Evolutionary conservation across 257 asterid genomes (phyloP).

Genomic region (Anisodus tanguticus): DNA sequence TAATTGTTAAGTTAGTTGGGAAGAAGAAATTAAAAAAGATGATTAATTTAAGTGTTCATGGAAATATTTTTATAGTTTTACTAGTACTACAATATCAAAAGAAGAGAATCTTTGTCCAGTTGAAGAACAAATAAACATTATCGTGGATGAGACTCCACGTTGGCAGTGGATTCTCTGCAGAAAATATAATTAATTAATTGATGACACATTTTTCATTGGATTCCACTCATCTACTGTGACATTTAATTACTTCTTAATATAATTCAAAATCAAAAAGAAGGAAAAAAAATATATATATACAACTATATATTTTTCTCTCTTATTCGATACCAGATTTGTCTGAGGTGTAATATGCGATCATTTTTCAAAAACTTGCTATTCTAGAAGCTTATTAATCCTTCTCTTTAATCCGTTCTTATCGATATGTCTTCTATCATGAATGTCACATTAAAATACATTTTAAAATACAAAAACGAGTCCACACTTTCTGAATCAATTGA

Average conservation of each 20-base stretch:
- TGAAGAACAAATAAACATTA: conserved; percentile 31
- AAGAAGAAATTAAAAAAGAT: not conserved
- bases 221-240: conserved; percentile 22
- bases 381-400: not conserved
- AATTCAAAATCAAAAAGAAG: too few relatives aligned
- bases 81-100: conserved; percentile 17
- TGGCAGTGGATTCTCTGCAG: conserved; percentile 45
- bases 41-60: conserved; percentile 1
- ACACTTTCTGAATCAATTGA: not conserved
- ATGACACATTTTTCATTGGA: conserved; percentile 25
- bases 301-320: not conserved
- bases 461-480: not conserved
- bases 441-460: not conserved
- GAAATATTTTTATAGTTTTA: not conserved
- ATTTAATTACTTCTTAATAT: too few relatives aligned
- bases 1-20: not conserved
- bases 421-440: accelerated
- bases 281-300: too few relatives aligned
- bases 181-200: not conserved
- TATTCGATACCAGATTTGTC: not conserved
- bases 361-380: too few relatives aligned
- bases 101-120: conserved; percentile 46
- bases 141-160: conserved; percentile 36
- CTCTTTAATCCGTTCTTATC: not conserved
- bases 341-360: too few relatives aligned